Evolutionary conservation across 306 rosid genomes (phyloP), one percentile per base, ranked within the genome.

Genomic region (Inga laurina): DNA sequence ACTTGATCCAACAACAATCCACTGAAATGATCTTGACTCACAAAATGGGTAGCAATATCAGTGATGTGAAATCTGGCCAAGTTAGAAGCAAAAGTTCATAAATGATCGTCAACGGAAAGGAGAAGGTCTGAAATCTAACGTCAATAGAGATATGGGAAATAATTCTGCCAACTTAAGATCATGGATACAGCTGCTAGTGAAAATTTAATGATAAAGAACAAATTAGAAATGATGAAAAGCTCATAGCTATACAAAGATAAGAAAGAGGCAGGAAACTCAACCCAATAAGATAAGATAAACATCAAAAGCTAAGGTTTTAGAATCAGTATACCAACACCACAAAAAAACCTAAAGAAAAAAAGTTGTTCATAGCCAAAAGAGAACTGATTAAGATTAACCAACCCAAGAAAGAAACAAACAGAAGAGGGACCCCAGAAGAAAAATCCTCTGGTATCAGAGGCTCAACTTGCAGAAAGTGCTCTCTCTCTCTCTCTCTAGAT

Each of bases 41-140:
- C 61, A 67, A 81, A 77, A 78, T 85, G 90, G 84, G 84, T 86
- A 74, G 59, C 41, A 14, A 72, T 24, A 72, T 72, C 65, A 81
- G 72, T 43, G n/a, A 87, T 75, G 79, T 43, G 27, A 82, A 82
- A 56, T 80, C 86, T 61, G 73, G 73, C 62, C 76, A 82, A 79
- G 51, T 62, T 32, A 69, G 34, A 75, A 82, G 46, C 37, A 75
- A 32, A 81, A 51, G 12, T 51, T 51, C 41, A 81, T 51, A 84
- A 27, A 70, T 61, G 61, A 75, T 74, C 69, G 79, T 34, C 68
- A 80, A 65, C 79, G n/a, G 18, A 72, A 37, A 19, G 79, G 30
- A 39, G 66, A 59, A 57, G n/a, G 48, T 44, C 59, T 77, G 39
- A 43, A 79, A 79, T 79, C 76, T 57, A 76, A 76, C 80, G 68